These are phyloP conservation scores for Hypoxylon intermedium DNA, from an alignment of 495 filamentous ascomycete species.

Conservation along the genomic window DNA sequence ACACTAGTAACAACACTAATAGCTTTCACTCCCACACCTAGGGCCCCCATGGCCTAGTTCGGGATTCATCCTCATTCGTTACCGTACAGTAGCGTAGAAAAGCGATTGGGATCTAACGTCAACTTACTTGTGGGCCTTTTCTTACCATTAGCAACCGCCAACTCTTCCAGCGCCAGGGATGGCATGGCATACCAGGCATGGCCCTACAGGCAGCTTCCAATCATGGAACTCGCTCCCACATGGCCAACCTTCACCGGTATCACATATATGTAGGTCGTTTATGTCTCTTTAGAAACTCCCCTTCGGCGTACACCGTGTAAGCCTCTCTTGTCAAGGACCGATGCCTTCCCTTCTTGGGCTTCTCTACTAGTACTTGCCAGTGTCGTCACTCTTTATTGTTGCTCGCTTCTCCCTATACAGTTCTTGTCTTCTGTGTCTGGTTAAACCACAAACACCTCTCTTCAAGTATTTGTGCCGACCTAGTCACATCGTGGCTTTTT, in stretches of 20 bases:
- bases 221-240: constrained; percentile 33
- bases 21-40: constrained; percentile 23
- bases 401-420: not conserved
- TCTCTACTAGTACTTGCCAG: constrained; percentile 5
- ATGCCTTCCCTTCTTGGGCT: constrained; percentile 13
- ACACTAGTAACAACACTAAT: constrained; percentile 22
- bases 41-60: constrained; percentile 19
- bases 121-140: constrained; percentile 32
- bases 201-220: constrained; percentile 30
- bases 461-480: constrained; percentile 4
- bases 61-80: constrained; percentile 28
- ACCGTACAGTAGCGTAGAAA: constrained; percentile 18
- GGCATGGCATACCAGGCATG: constrained; percentile 34
- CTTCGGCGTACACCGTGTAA: constrained; percentile 22
- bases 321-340: constrained; percentile 4
- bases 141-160: constrained; percentile 27
- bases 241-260: constrained; percentile 16
- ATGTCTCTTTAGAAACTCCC: constrained; percentile 22
- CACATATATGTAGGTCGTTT: constrained; percentile 28
- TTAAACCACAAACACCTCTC: constrained; percentile 9
- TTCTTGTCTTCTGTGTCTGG: not conserved
- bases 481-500: constrained; percentile 16
- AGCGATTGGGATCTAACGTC: constrained; percentile 32
- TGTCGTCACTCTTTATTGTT: constrained; percentile 1
- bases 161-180: constrained; percentile 33